These are phyloP conservation scores for Ustulina deusta DNA, from an alignment of 2,329 filamentous ascomycete species.

Conservation along the genomic window DNA sequence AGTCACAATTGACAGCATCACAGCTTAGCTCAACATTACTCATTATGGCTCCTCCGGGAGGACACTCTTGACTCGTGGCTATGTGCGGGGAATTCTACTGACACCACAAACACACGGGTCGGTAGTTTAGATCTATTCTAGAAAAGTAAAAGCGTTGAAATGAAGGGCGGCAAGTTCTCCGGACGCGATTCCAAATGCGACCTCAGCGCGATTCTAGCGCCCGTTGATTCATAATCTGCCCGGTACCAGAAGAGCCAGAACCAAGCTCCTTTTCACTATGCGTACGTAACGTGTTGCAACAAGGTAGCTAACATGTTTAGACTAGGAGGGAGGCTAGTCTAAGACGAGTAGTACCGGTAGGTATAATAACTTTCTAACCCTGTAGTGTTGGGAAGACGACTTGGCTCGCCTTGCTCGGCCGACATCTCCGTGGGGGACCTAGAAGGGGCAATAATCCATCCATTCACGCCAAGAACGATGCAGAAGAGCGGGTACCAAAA, in stretches of 20 bases:
- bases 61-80: not conserved
- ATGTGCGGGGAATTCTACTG: constrained; percentile 8
- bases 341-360: too few relatives aligned
- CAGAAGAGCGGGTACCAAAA: constrained; percentile 21
- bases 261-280: not conserved
- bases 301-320: too few relatives aligned
- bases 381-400: too few relatives aligned
- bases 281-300: too few relatives aligned
- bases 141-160: constrained; percentile 20
- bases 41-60: constrained; percentile 1
- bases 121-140: constrained; percentile 3
- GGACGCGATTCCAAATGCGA: constrained; percentile 36
- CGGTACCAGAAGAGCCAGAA: not conserved
- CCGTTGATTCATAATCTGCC: constrained; percentile 37
- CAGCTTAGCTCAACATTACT: constrained; percentile 11
- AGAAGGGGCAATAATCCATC: constrained; percentile 16
- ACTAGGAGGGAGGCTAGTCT: too few relatives aligned
- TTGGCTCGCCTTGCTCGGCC: not conserved
- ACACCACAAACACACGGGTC: too few relatives aligned
- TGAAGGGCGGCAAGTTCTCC: constrained; percentile 12
- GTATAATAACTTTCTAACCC: too few relatives aligned
- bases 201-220: constrained; percentile 24
- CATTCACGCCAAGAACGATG: constrained; percentile 22
- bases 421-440: not conserved
- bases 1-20: not conserved